Evolutionary conservation across 768 basidiomycete species (phyloP).

Genomic region (Dendrothele bispora): DNA sequence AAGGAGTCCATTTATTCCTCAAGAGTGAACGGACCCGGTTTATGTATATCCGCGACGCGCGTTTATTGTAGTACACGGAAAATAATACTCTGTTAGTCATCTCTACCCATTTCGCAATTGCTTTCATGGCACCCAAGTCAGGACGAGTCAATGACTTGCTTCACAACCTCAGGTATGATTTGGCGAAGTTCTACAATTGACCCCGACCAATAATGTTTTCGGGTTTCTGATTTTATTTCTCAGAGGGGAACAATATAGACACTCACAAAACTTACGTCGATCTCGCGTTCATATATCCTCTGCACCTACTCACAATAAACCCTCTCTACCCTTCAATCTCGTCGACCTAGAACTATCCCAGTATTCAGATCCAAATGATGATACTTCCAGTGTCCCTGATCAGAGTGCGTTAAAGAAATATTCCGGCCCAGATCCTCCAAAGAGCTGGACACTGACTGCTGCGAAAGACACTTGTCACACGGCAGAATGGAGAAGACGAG

Average conservation of each 20-base stretch:
- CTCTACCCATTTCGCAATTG: background rate
- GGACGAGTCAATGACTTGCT: conserved; percentile 50
- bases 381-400: too few species aligned
- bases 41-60: too few species aligned
- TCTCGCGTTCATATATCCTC: conserved; percentile 30
- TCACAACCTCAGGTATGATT: conserved; percentile 49
- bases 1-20: conserved; percentile 76
- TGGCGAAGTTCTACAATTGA: too few species aligned
- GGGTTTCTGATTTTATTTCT: background rate
- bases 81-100: background rate
- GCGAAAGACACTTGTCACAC: conserved; percentile 26
- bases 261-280: conserved; percentile 52
- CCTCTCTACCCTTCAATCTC: conserved; percentile 45
- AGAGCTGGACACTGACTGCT: conserved; percentile 50
- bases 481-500: conserved; percentile 52
- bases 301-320: conserved; percentile 31
- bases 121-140: background rate
- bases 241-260: conserved; percentile 76
- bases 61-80: too few species aligned
- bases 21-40: conserved; percentile 42
- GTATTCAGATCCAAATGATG: too few species aligned
- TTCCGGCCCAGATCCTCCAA: conserved; percentile 55
- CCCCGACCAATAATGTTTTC: conserved; percentile 5
- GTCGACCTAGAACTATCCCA: conserved; percentile 30
- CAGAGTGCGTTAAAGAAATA: conserved; percentile 18